Evolutionary conservation across 169 alveolate genomes (phyloP).

Genomic region (Perkinsus olseni): DNA sequence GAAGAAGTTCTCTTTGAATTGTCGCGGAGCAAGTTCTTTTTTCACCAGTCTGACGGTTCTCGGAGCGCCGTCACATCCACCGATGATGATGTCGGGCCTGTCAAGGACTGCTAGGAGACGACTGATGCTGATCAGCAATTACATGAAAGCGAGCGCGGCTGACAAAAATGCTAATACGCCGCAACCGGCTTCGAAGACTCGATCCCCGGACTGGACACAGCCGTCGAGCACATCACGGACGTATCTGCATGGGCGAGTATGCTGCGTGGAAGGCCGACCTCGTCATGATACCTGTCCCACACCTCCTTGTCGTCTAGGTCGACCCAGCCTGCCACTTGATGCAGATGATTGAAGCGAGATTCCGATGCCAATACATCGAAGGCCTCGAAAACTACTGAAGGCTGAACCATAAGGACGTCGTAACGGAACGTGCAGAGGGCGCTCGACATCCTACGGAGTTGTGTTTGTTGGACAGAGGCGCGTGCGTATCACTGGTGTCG

Average conservation of each 20-base stretch:
- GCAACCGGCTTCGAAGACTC: conserved; percentile 6
- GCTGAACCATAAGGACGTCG: not conserved
- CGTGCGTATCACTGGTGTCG: no score
- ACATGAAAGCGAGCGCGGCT: not conserved
- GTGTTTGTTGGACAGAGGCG: no score
- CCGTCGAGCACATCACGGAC: no score
- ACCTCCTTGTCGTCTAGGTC: not conserved
- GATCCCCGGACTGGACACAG: not conserved
- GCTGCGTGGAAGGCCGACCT: no score
- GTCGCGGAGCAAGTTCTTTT: not conserved
- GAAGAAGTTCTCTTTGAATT: not conserved
- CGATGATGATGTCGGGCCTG: not conserved
- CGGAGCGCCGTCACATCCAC: not conserved
- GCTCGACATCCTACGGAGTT: no score
- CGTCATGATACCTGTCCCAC: not conserved
- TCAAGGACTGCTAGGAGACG: no score
- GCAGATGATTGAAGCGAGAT: not conserved
- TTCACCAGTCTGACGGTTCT: not conserved
- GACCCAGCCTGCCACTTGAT: conserved; percentile 7
- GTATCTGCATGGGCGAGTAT: no score
- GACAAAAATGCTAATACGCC: not conserved
- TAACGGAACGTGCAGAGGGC: no score
- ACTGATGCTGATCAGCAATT: no score
- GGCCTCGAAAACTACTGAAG: not conserved
- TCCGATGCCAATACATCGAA: conserved; percentile 1